Evolutionary conservation across 164 flowering plant species (phyloP).

Genomic region (Nymphaea colorata): DNA sequence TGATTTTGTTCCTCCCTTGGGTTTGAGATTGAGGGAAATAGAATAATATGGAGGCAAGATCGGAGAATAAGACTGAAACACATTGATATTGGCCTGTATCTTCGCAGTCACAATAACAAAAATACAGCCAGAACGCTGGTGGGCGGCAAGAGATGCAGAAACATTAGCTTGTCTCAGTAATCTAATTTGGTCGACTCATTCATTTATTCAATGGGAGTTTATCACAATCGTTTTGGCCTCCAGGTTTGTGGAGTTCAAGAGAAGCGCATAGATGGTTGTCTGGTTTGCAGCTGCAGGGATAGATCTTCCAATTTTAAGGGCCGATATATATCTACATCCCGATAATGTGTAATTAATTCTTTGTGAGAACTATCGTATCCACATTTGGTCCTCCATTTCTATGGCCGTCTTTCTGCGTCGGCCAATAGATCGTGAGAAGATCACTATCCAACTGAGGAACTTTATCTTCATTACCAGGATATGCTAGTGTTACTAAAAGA

Average conservation of each 20-base stretch:
- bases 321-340: too few relatives aligned
- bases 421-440: too few relatives aligned
- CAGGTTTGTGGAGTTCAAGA: conserved; percentile 90
- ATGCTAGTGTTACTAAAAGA: too few relatives aligned
- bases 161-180: too few relatives aligned
- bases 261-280: conserved; percentile 69
- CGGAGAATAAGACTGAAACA: conserved; percentile 88
- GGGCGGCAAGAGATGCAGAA: conserved; percentile 84
- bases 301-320: conserved; percentile 54
- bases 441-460: too few relatives aligned
- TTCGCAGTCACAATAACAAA: conserved; percentile 88
- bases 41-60: conserved; percentile 12
- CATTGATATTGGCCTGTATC: conserved; percentile 76
- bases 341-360: too few relatives aligned
- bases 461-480: too few relatives aligned
- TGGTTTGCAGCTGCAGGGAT: conserved; percentile 96
- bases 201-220: not conserved
- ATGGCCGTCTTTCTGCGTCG: too few relatives aligned
- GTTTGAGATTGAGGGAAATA: too few relatives aligned
- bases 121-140: conserved; percentile 79
- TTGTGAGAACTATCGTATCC: too few relatives aligned
- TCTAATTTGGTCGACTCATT: not conserved
- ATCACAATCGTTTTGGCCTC: not conserved
- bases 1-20: too few relatives aligned
- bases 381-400: too few relatives aligned